Base-by-base conservation (phyloP, 1,284 basidiomycete species). In the Trametes sp. region DNA sequence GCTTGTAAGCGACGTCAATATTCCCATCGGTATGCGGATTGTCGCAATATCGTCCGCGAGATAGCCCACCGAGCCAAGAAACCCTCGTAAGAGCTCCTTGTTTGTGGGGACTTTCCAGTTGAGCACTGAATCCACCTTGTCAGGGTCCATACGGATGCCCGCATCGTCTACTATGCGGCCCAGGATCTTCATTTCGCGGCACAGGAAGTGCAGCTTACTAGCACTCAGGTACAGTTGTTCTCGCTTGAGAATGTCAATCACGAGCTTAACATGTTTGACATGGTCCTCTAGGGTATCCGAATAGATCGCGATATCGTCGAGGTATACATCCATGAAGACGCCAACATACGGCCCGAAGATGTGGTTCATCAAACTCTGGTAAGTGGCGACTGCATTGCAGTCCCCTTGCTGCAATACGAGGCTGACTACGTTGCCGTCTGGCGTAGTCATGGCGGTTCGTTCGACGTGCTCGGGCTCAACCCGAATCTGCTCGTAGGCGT, bases 361-460 rank as follows among this genome's bases (percentile, higher is more conserved):
- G 53, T 73, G 58, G 41, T 72, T 77, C 76, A 78, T 78, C 0
- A 77, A 44, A 16, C 68, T 50, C 62, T 78, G 76, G 68, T 74
- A 78, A 0, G 75, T 79, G 0, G 77, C 74, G 0, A 63, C 53
- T 6, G 72, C 76, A 61, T 80, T 80, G 35, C 76, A 78, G 44
- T 80, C 75, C 0, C 78, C 77, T 41, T 72, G 71, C 50, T 79
- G 78, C 1, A 64, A 35, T 13, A 64, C 63, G 1, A 64, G 52
- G 24, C 62, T 64, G 1, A 64, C 62, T 26, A 79, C 77, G 0
- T 69, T 78, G 1, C 78, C 76, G 59, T 78, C 73, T 2, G 67
- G 67, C 1, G 64, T 68, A 0, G 64, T 66, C 57, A 68, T 66
- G 13, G 62, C 56, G 1, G 64, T 68, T 0, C 57, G 55, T 0